Percentiles rank a stretch among this genome's conserved stretches.
These are phyloP conservation scores for Metschnikowia colocasiae DNA, from an alignment of 805 yeast species.

Conservation along the genomic window DNA sequence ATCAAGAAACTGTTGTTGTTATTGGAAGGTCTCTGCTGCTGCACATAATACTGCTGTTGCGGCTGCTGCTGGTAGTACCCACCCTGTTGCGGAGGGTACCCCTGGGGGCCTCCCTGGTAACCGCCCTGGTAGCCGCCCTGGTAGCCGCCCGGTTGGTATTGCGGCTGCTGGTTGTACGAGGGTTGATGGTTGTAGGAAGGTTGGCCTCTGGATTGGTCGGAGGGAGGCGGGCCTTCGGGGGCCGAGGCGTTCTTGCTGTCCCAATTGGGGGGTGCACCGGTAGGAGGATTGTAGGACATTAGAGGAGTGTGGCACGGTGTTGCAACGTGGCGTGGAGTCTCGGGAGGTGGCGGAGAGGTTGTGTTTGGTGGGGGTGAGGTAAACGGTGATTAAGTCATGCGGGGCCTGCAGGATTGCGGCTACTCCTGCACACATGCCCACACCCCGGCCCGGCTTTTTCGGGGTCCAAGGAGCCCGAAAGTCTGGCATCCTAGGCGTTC, in stretches of 20 bases:
- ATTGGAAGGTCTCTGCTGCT: constrained; percentile 31
- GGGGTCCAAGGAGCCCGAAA: too few species aligned
- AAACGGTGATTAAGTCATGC: neutral
- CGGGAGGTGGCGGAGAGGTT: neutral
- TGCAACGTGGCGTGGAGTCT: neutral
- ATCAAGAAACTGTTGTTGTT: constrained; percentile 34
- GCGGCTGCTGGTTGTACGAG: constrained; percentile 16
- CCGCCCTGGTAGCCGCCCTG: constrained; percentile 18
- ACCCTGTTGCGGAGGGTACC: constrained; percentile 20
- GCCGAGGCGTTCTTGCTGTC: constrained; percentile 12
- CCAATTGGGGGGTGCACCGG: constrained; percentile 30
- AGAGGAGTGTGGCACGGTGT: neutral
- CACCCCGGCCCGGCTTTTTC: neutral
- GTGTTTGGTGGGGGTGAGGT: neutral
- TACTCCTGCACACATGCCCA: neutral
- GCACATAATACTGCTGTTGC: constrained; percentile 41
- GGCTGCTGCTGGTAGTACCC: constrained; percentile 38
- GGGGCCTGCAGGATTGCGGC: neutral
- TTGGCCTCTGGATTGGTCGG: constrained; percentile 21
- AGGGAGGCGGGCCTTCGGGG: constrained; percentile 15
- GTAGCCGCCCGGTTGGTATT: constrained; percentile 14
- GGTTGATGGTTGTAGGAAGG: constrained; percentile 17
- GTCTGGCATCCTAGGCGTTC: too few species aligned
- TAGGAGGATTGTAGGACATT: constrained; percentile 25
- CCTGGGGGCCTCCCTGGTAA: constrained; percentile 12